These are phyloP conservation scores for Grigorovia transvaalensis DNA, from an alignment of 805 yeast genomes.

Conservation along the genomic window DNA sequence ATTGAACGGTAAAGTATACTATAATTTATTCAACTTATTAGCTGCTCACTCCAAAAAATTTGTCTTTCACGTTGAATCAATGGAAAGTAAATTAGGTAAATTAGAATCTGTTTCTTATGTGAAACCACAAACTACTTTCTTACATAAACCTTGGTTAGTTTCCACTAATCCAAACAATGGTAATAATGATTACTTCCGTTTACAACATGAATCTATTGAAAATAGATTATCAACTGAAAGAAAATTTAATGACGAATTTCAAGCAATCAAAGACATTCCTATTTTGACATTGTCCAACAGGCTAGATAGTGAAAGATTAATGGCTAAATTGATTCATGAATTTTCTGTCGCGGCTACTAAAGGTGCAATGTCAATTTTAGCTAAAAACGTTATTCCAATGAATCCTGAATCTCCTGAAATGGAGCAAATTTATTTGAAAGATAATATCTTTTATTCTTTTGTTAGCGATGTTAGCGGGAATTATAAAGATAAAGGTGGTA, in stretches of 20 bases:
- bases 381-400: slow-evolving; percentile 66
- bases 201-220: slow-evolving; percentile 35
- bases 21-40: slow-evolving; percentile 51
- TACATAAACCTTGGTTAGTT: slow-evolving; percentile 68
- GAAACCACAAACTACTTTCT: slow-evolving; percentile 49
- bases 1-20: slow-evolving; percentile 16
- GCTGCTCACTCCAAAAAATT: slow-evolving; percentile 57
- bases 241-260: slow-evolving; percentile 90
- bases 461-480: slow-evolving; percentile 53
- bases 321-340: slow-evolving; percentile 62
- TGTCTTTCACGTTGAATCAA: slow-evolving; percentile 38
- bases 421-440: slow-evolving; percentile 60
- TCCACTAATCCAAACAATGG: slow-evolving; percentile 20
- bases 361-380: slow-evolving; percentile 68
- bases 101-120: slow-evolving; percentile 46
- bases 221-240: slow-evolving; percentile 32
- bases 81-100: slow-evolving; percentile 36
- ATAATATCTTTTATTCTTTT: slow-evolving; percentile 78
- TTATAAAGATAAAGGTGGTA: slow-evolving; percentile 61
- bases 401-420: slow-evolving; percentile 62
- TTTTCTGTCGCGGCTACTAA: slow-evolving; percentile 66
- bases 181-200: slow-evolving; percentile 47
- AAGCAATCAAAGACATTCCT: slow-evolving; percentile 67
- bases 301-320: slow-evolving; percentile 61
- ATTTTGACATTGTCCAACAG: slow-evolving; percentile 50